Evolutionary conservation across 2,329 filamentous ascomycete genomes (phyloP).

Genomic region (Trichoderma guizhouense): DNA sequence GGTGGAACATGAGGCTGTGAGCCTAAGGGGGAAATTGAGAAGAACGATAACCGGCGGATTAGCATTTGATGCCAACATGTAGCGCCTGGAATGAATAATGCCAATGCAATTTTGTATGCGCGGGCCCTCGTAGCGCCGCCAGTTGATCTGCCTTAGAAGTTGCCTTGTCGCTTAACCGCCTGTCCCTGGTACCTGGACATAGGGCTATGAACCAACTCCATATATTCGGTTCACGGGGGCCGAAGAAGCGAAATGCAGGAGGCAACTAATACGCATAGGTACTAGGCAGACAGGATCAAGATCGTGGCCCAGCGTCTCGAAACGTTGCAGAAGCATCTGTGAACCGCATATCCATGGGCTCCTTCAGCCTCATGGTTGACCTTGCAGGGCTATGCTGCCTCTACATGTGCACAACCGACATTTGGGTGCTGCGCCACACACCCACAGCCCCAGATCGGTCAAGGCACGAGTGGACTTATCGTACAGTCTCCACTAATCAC

Average conservation of each 20-base stretch:
- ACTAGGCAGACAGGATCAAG: not conserved
- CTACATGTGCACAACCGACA: not conserved
- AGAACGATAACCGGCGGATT: not conserved
- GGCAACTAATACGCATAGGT: not conserved
- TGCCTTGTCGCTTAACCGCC: not conserved
- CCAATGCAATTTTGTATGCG: not conserved
- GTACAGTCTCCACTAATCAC: not conserved
- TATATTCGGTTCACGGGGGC: not conserved
- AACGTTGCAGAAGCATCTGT: not conserved
- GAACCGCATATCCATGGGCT: not conserved
- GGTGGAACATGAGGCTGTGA: not conserved
- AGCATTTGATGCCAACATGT: not conserved
- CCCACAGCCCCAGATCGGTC: too few relatives aligned
- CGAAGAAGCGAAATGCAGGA: not conserved
- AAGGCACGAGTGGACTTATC: too few relatives aligned
- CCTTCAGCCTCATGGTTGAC: not conserved
- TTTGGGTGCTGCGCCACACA: not conserved
- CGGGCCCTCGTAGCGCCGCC: not conserved
- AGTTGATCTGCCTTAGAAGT: not conserved
- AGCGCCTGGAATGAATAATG: constrained; percentile 5
- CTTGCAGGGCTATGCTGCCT: not conserved
- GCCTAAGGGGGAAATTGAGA: not conserved
- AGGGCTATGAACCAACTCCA: not conserved
- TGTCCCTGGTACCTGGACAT: not conserved
- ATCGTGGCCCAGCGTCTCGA: not conserved